Evolutionary conservation across 305 asterid species (phyloP), one percentile per base, ranked within the genome.

Genomic region (Striga hermonthica): DNA sequence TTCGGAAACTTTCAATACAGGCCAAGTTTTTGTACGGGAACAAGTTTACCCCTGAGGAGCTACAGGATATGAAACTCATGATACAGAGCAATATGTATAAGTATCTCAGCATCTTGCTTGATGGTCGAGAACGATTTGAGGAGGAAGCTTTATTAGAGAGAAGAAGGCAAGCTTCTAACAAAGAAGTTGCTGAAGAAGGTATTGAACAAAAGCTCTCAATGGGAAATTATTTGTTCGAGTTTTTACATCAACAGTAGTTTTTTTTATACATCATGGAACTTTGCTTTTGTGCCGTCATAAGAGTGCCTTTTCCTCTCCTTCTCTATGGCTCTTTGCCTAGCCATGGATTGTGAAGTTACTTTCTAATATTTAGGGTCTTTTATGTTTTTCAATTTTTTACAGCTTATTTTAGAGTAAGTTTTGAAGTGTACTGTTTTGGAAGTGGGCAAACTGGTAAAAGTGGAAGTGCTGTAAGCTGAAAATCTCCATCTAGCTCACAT

Each of bases 11-110:
- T 22, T 22, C 31, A 22, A 22, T 22, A 60, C 85, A 89, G 97
- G 98, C 98, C 52, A 92, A 92, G 71, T 76, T 84, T 77, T 66
- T 89, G 64, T 92, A 92, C 15, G 96, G 93, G 57, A 85, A 80
- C 85, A 87, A 81, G 65, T 92, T 92, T 72, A 80, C 88, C 58
- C n/a, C 70, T 15, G 95, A 87, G 77, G 98, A 92, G 72, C 76
- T 80, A 73, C 95, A 85, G 78, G 96, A 85, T 69, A 92, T 92
- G 66, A 92, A 92, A 86, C 90, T 92, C 72, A 92, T 92, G 98
- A 89, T 91, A 49, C 98, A 91, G 76, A 89, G 98, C 85, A 91
- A 85, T 78, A 71, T 91, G 84, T 92, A 92, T 82, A 89, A 78
- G 73, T 92, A 89, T 66, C 86, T 92, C 71, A 92, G 98, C 76